Evolutionary conservation across 1,139 yeast genomes (phyloP).

Genomic region (Candida glucosophila): DNA sequence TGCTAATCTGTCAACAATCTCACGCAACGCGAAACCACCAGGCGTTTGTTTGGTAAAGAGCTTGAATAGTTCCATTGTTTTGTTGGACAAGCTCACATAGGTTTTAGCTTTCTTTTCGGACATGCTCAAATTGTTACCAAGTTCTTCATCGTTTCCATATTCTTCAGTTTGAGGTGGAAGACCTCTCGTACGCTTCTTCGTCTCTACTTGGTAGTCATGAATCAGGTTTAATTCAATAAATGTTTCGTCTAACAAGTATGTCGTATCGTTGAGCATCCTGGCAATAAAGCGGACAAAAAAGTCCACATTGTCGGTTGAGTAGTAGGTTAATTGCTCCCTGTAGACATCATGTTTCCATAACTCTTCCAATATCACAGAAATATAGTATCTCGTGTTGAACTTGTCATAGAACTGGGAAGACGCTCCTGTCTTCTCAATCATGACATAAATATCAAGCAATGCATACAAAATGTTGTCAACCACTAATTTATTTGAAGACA

Average conservation of each 20-base stretch:
- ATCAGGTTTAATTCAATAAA: constrained; percentile 70
- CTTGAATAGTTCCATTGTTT: constrained; percentile 71
- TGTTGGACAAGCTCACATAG: constrained; percentile 74
- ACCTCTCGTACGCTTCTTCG: constrained; percentile 32
- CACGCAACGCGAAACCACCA: constrained; percentile 75
- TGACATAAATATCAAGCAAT: constrained; percentile 80
- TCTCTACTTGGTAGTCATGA: constrained; percentile 63
- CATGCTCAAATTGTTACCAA: constrained; percentile 42
- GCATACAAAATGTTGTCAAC: constrained; percentile 67
- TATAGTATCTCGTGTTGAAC: constrained; percentile 82
- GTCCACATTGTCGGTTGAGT: constrained; percentile 59
- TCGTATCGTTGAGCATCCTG: constrained; percentile 87
- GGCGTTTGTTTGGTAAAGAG: constrained; percentile 85
- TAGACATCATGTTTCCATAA: constrained; percentile 72
- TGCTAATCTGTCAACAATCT: constrained; percentile 87
- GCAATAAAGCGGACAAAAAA: constrained; percentile 91
- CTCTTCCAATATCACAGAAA: constrained; percentile 73
- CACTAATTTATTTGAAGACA: constrained; percentile 57
- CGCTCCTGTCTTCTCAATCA: constrained; percentile 94
- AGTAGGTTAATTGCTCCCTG: constrained; percentile 57
- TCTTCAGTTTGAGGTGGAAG: constrained; percentile 26
- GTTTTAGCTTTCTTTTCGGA: constrained; percentile 77
- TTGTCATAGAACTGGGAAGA: constrained; percentile 94
- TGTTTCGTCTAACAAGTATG: constrained; percentile 86
- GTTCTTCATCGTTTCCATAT: constrained; percentile 55